Evolutionary conservation across 2,329 filamentous ascomycete species (phyloP).

Genomic region (Fusarium illudens): DNA sequence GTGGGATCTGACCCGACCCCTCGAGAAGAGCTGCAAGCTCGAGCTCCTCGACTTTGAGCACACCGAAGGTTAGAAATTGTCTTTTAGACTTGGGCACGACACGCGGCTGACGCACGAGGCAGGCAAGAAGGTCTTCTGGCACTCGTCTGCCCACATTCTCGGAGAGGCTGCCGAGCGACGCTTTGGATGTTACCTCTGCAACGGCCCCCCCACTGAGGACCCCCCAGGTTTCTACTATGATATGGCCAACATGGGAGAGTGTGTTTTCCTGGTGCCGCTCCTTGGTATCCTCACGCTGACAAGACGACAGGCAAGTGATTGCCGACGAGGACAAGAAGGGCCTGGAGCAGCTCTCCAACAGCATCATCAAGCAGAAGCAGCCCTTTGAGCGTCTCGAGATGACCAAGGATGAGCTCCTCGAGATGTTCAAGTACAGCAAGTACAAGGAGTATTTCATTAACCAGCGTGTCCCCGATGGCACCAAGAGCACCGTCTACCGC

Average conservation of each 20-base stretch:
- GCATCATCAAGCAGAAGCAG: conserved; percentile 96
- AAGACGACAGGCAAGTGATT: conserved; percentile 68
- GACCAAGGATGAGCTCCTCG: conserved; percentile 88
- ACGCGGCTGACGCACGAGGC: not conserved
- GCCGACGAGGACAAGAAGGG: conserved; percentile 87
- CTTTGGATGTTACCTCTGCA: conserved; percentile 91
- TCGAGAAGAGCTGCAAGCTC: conserved; percentile 87
- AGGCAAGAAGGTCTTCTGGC: conserved; percentile 97
- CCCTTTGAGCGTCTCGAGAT: conserved; percentile 89
- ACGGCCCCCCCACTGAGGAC: conserved; percentile 89
- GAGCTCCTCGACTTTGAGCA: conserved; percentile 83
- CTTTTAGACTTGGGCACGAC: not conserved
- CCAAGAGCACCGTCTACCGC: conserved; percentile 91
- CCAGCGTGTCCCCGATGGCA: conserved; percentile 75
- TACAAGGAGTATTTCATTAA: conserved; percentile 98
- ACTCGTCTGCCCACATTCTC: conserved; percentile 94
- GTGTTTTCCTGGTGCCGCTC: conserved; percentile 1
- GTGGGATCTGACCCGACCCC: conserved; percentile 91
- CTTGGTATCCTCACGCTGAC: conserved; percentile 26
- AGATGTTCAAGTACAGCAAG: conserved; percentile 97
- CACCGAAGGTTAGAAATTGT: conserved; percentile 44
- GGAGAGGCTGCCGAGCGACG: conserved; percentile 91
- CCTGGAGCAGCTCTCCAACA: conserved; percentile 80
- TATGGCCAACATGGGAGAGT: conserved; percentile 72
- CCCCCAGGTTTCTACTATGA: conserved; percentile 90